Base-by-base conservation (phyloP, 352 stramenopile genomes). In the Phytophthora ohioensis region DNA sequence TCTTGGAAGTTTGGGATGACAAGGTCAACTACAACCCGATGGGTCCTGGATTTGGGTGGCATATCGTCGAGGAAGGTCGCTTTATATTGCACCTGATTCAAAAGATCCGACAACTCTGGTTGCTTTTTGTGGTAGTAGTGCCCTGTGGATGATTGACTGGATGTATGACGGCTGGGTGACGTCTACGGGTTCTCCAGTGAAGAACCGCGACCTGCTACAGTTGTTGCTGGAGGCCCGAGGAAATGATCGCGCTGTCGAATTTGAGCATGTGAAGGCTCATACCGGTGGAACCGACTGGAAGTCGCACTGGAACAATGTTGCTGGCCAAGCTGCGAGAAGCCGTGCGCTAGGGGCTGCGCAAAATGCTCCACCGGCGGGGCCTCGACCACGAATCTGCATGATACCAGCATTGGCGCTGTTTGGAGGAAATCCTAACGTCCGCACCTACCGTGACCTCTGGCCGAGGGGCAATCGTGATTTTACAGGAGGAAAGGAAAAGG, bases 81-180 rank as follows among this genome's bases (percentile, higher is more conserved):
- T 32, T 6, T 64, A 38, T 11, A 7, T 31, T 2, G 17, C 31
- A 0, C 38, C 49, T 5, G 48, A 67, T 3, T 38, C 59, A 9
- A 7, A 47, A 30, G 8, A 55, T 3, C 12, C 38, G 4, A 39
- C 54, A 6, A 31, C 59, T 9, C 49, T 67, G 7, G 57, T 67
- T 5, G 65, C 65, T 2, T 73, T 73, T 9, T 73, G 57, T 17
- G 51, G 67, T 43, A 51, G 49, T 0, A 67, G 57, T n/a, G 65
- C 45, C 35, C 13, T 67, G 36, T 65, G 51, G 56, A 49, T 68
- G 11, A 43, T 64, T n/a, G 46, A 65, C n/a, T 76, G 68, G 62
- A 45, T 52, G 45, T 43, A 46, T 32, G 53, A 62, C 34, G 52
- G 63, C 7, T 76, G 68, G 68, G 8, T 51, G 8, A 76, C n/a